These are phyloP conservation scores for Fraxinus nigra DNA, from an alignment of 305 asterid species.

Conservation along the genomic window DNA sequence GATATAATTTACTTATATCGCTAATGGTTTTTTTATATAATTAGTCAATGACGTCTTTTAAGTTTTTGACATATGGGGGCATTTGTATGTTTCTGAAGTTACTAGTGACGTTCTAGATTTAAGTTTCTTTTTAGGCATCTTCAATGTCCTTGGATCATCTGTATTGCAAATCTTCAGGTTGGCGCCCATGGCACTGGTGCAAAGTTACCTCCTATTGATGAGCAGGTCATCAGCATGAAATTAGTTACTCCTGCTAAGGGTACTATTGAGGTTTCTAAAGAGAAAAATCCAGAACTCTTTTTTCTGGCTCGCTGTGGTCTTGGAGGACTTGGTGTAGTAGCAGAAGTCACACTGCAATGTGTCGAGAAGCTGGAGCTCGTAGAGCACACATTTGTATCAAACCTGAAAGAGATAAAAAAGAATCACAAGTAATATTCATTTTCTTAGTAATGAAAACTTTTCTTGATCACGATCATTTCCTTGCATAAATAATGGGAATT, in stretches of 20 bases:
- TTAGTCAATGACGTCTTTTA: background rate
- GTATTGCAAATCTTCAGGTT: slow-evolving; percentile 50
- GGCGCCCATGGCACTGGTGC: slow-evolving; percentile 99
- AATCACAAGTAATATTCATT: slow-evolving; percentile 73
- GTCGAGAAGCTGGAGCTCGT: slow-evolving; percentile 96
- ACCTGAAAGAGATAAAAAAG: slow-evolving; percentile 72
- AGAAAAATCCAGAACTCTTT: slow-evolving; percentile 86
- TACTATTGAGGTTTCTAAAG: slow-evolving; percentile 78
- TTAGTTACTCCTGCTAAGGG: slow-evolving; percentile 91
- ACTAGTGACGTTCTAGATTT: slow-evolving; percentile 6
- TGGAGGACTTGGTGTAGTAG: slow-evolving; percentile 97
- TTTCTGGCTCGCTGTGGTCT: slow-evolving; percentile 97
- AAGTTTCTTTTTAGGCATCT: slow-evolving; percentile 13
- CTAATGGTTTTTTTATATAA: background rate
- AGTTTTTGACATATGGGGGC: background rate
- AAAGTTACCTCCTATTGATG: slow-evolving; percentile 90
- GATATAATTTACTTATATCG: background rate
- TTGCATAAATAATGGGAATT: background rate
- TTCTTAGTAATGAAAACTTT: slow-evolving; percentile 15
- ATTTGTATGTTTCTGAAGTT: background rate
- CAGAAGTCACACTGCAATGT: slow-evolving; percentile 93
- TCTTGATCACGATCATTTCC: background rate
- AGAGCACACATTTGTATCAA: slow-evolving; percentile 83
- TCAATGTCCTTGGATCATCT: slow-evolving; percentile 15
- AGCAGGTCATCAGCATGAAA: slow-evolving; percentile 96